Base-by-base conservation (phyloP, 163 green algal genomes). In the Chlorella variabilis region DNA sequence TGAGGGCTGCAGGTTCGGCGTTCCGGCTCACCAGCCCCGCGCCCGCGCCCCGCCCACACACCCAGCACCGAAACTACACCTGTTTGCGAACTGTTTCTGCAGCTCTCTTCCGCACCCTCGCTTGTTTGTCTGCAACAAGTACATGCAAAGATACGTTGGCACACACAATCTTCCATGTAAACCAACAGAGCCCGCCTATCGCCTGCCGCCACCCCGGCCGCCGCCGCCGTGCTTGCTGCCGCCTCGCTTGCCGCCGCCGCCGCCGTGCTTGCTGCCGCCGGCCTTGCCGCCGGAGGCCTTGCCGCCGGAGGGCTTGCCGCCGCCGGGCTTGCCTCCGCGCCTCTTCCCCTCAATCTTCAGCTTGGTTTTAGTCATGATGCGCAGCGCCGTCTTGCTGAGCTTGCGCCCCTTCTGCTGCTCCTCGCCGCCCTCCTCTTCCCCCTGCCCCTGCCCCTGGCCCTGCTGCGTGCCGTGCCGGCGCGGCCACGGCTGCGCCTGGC, bases 361-460 rank as follows among this genome's bases (percentile, higher is more conserved):
- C 75, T 71, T 88, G 13, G 84, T 86, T 68, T 84, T 84, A 13
- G 73, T 58, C 56, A 88, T 75, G 27, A 85, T 75, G 66, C 45
- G 31, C 23, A 86, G 66, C 58, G 84, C 63, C 54, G 75, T 73
- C 63, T 88, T 88, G 56, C 74, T 88, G 29, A 88, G 51, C 78
- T 86, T 88, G 27, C 59, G 39, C 21, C 25, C 29, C 0, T 59
- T 31, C 70, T 49, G 38, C 27, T 36, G 18, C 70, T 67, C 48
- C 33, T 49, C 63, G 7, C 17, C 59, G 4, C 4, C 59, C 59
- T 67, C 25, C 15, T 17, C 34, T 17, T 54, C 9, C 21, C 21
- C 34, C 36, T 54, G 41, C 39, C n/a, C 13, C 62, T 65, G 42
- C 63, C 51, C 45, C 77, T 62, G 45, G 66, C 48, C 7, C 13